Evolutionary conservation across 1,139 yeast genomes (phyloP).

Genomic region (Trichomonascaceae sp.): DNA sequence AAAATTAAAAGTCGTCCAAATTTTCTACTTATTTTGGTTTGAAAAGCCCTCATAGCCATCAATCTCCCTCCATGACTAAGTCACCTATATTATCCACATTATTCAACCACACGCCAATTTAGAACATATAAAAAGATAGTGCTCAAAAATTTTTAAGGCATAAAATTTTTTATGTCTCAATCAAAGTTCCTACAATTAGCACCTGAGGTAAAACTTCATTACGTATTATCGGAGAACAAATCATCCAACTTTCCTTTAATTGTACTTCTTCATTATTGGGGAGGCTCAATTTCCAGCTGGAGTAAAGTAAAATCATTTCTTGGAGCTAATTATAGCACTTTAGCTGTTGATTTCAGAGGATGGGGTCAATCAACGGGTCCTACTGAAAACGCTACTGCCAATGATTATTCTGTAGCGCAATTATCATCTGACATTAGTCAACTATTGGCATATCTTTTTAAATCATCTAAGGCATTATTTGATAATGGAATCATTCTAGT

Average conservation of each 20-base stretch:
- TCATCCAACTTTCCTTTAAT: neutral
- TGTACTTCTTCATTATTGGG: neutral
- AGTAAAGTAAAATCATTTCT: neutral
- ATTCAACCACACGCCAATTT: neutral
- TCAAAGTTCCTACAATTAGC: neutral
- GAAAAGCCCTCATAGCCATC: too few species aligned
- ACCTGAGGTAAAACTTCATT: neutral
- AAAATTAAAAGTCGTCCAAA: too few species aligned
- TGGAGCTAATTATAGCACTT: neutral
- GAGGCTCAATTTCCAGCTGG: neutral
- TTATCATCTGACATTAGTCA: neutral
- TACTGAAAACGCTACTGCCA: neutral
- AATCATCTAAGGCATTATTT: neutral
- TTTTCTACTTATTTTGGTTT: too few species aligned
- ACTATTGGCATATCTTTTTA: neutral
- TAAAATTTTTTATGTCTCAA: neutral
- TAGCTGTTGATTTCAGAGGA: neutral
- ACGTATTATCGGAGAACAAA: neutral
- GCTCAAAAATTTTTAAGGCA: too few species aligned
- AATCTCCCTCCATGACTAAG: too few species aligned
- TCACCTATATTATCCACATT: too few species aligned
- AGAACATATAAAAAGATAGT: neutral
- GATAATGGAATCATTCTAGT: neutral
- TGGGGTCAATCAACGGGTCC: neutral
- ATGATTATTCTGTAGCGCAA: neutral